Conservation (phyloP, 208 protist genomes). For the Crithidia fasciculata region DNA sequence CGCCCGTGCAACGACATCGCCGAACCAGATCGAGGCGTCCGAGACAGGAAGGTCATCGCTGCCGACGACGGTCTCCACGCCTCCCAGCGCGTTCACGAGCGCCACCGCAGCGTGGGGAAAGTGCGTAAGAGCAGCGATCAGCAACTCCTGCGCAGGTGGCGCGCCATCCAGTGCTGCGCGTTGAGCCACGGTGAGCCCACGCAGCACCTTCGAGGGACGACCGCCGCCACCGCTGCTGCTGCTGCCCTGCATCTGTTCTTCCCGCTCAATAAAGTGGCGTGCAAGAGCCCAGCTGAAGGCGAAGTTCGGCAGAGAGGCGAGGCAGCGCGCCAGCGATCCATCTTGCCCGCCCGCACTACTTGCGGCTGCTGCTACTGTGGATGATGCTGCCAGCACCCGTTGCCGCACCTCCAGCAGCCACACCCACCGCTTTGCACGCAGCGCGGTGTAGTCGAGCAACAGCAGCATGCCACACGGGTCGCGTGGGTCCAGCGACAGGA, state of each 20-base stretch:
- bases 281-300: slow-evolving; percentile 84
- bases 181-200: slow-evolving; percentile 48
- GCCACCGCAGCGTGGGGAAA: slow-evolving; percentile 64
- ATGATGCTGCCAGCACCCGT: background rate
- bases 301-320: slow-evolving; percentile 65
- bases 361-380: too few species aligned
- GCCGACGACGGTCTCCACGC: slow-evolving; percentile 31
- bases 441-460: slow-evolving; percentile 78
- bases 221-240: slow-evolving; percentile 1
- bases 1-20: slow-evolving; percentile 1
- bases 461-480: slow-evolving; percentile 73
- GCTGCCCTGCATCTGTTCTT: slow-evolving; percentile 26
- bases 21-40: slow-evolving; percentile 22
- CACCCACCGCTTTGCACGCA: slow-evolving; percentile 77
- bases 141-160: slow-evolving; percentile 47
- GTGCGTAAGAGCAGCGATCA: slow-evolving; percentile 50
- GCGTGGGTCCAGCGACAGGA: slow-evolving; percentile 77
- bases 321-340: slow-evolving; percentile 28
- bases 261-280: slow-evolving; percentile 71
- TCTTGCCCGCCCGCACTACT: background rate
- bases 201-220: slow-evolving; percentile 61
- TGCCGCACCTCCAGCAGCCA: slow-evolving; percentile 78
- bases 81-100: slow-evolving; percentile 61
- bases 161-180: slow-evolving; percentile 33
- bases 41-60: slow-evolving; percentile 23